Evolutionary conservation across 2,329 filamentous ascomycete genomes (phyloP).

Genomic region (Chaetomiaceae sp.): DNA sequence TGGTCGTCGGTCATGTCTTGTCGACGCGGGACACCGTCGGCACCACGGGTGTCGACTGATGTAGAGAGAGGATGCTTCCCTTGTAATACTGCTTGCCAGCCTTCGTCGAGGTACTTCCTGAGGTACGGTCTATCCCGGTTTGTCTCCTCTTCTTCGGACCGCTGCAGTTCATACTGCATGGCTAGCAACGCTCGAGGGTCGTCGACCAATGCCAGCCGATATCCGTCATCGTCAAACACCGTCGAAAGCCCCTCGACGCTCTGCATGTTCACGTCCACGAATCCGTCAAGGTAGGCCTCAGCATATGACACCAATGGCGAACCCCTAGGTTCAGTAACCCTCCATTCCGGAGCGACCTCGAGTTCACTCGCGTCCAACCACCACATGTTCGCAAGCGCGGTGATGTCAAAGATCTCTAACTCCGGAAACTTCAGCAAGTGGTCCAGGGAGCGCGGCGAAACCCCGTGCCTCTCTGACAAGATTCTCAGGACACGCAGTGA

Average conservation of each 20-base stretch:
- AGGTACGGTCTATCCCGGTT: background rate
- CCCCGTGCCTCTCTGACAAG: conserved; percentile 20
- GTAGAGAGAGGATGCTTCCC: background rate
- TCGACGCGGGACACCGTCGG: background rate
- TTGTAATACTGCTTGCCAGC: background rate
- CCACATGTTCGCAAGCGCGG: too few species aligned
- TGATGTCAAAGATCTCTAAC: conserved; percentile 39
- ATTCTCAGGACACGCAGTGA: conserved; percentile 44
- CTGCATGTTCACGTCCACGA: background rate
- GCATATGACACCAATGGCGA: conserved; percentile 8
- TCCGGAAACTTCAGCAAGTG: conserved; percentile 42
- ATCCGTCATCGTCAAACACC: conserved; percentile 2
- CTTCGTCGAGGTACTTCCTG: background rate
- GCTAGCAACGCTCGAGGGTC: background rate
- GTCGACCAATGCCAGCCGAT: background rate
- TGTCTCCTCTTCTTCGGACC: background rate
- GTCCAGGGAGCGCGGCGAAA: conserved; percentile 38
- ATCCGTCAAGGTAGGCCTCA: conserved; percentile 1
- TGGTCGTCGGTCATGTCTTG: background rate
- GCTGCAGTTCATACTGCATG: background rate
- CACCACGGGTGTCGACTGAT: background rate
- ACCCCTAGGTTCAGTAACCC: background rate
- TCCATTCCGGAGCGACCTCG: too few species aligned
- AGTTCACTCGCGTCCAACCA: too few species aligned
- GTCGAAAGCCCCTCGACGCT: background rate